A percentile compares a stretch with the other conserved stretches of the same genome.
Conservation (phyloP, 208 protist species). For the Leishmania arabica region DNA sequence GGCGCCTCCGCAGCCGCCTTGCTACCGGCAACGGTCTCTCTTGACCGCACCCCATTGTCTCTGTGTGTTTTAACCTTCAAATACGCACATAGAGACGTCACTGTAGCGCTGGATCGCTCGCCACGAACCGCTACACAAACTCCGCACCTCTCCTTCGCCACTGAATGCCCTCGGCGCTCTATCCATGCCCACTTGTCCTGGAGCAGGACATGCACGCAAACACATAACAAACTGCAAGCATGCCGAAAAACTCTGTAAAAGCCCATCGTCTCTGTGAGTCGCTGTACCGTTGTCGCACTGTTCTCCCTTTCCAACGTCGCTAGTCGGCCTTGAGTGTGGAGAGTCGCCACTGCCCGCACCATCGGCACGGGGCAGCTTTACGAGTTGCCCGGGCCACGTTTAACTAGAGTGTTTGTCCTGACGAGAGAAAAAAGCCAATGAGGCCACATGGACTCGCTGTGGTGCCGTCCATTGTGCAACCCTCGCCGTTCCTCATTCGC, state of each 20-base stretch:
- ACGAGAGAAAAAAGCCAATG: conserved; percentile 30
- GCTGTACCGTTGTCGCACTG: neutral
- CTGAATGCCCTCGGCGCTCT: neutral
- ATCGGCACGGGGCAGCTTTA: neutral
- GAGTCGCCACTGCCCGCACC: neutral
- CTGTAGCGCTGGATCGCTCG: neutral
- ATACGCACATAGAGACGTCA: neutral
- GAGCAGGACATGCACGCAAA: neutral
- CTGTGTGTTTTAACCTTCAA: neutral
- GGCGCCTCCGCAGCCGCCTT: neutral
- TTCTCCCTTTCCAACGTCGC: neutral
- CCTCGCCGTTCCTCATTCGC: conserved; percentile 27
- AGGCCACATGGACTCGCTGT: conserved; percentile 48
- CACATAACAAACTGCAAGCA: neutral
- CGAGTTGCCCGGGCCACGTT: neutral
- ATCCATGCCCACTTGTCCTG: neutral
- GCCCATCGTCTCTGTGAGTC: neutral
- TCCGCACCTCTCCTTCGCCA: neutral
- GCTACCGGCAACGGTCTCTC: neutral
- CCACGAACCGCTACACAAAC: neutral
- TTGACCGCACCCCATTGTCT: neutral
- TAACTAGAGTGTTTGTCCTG: neutral
- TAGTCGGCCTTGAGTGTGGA: neutral
- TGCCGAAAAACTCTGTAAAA: neutral
- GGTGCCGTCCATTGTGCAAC: conserved; percentile 38